These are phyloP conservation scores for Pisolithus orientalis DNA, from an alignment of 768 basidiomycete species.

Conservation along the genomic window DNA sequence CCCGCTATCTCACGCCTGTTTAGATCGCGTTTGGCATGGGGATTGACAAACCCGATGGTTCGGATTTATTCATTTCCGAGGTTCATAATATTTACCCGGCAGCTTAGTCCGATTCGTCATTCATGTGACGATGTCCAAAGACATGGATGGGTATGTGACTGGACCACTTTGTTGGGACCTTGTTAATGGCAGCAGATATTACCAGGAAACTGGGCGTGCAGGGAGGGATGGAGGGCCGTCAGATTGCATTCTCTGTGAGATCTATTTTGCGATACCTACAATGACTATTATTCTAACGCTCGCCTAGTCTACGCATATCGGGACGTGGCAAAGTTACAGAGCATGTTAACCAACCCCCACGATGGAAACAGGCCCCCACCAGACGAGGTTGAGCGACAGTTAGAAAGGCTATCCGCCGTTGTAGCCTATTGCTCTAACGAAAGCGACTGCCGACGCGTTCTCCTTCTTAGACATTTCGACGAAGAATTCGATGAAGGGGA, in stretches of 20 bases:
- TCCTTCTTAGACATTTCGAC: constrained; percentile 85
- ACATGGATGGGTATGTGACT: constrained; percentile 66
- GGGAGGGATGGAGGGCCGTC: constrained; percentile 85
- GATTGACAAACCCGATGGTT: constrained; percentile 81
- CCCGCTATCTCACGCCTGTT: constrained; percentile 1
- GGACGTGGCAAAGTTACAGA: constrained; percentile 51
- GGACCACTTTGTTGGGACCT: not conserved
- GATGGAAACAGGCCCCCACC: constrained; percentile 34
- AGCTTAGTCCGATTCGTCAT: constrained; percentile 83
- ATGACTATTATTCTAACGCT: not conserved
- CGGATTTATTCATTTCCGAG: constrained; percentile 6
- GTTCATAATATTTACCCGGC: constrained; percentile 3
- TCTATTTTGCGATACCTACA: not conserved
- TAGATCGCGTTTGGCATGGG: constrained; percentile 98
- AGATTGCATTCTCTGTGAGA: constrained; percentile 82
- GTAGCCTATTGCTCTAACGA: constrained; percentile 76
- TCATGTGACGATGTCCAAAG: constrained; percentile 76
- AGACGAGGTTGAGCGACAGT: constrained; percentile 63
- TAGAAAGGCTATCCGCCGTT: constrained; percentile 59
- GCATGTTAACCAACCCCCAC: constrained; percentile 50
- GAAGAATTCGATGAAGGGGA: constrained; percentile 65
- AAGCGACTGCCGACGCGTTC: constrained; percentile 79
- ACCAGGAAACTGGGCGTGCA: constrained; percentile 96
- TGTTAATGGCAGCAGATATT: constrained; percentile 46
- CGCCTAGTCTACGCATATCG: constrained; percentile 54